Percentiles rank a stretch among this genome's conserved stretches.
Conservation (phyloP, 2,329 filamentous ascomycete genomes). For the Zalaria sp. region DNA sequence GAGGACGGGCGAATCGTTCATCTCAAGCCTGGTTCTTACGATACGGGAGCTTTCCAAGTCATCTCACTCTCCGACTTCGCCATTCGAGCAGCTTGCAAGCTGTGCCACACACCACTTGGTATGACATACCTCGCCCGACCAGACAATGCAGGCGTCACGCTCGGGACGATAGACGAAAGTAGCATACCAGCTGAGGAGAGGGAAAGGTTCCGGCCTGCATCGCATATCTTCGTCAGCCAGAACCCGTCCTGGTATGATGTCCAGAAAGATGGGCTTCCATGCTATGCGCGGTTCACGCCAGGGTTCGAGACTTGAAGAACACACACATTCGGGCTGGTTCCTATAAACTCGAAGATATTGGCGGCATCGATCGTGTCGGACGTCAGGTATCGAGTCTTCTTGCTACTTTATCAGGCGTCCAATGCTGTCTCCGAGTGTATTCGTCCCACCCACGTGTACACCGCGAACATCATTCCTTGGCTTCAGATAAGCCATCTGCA, state of each 20-base stretch:
- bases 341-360: no score
- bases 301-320: no score
- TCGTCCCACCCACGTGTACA: no score
- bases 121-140: not conserved
- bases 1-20: not conserved
- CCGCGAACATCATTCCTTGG: no score
- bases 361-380: no score
- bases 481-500: no score
- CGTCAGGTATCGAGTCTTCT: no score
- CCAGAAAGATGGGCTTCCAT: not conserved
- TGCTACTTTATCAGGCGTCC: no score
- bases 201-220: not conserved
- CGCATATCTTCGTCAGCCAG: conserved; percentile 4
- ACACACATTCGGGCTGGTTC: no score
- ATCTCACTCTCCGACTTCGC: conserved; percentile 2
- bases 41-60: not conserved
- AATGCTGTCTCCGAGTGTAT: no score
- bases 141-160: not conserved
- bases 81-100: conserved; percentile 4
- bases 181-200: conserved; percentile 1
- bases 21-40: not conserved
- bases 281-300: not conserved
- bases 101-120: conserved; percentile 2
- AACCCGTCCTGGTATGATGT: conserved; percentile 3
- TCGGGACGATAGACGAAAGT: conserved; percentile 2